Evolutionary conservation across 495 filamentous ascomycete species (phyloP).

Genomic region (Podospora sp.): DNA sequence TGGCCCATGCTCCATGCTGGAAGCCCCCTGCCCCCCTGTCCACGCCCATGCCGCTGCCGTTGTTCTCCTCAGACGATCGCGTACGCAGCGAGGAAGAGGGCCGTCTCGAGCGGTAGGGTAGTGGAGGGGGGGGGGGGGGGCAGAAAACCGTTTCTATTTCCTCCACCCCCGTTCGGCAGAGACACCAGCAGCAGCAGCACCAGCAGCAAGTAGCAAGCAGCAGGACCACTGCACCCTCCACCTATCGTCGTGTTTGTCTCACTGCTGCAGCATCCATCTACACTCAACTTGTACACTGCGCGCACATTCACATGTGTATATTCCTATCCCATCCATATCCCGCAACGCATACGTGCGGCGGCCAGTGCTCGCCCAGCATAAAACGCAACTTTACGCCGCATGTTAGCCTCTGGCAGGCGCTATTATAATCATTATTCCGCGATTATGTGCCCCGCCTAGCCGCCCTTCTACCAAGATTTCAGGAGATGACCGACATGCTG

Average conservation of each 20-base stretch:
- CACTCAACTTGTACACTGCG: neutral
- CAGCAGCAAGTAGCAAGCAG: neutral
- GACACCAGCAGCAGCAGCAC: neutral
- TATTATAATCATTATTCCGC: neutral
- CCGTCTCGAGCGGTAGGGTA: neutral
- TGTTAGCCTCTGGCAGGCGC: neutral
- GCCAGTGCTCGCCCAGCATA: neutral
- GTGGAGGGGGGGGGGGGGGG: constrained; percentile 5
- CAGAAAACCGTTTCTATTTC: constrained; percentile 19
- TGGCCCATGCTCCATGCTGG: constrained; percentile 2
- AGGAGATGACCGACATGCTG: constrained; percentile 16
- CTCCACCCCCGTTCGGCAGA: constrained; percentile 16
- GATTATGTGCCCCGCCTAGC: neutral
- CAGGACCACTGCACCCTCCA: constrained; percentile 14
- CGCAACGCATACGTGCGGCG: neutral
- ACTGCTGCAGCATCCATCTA: neutral
- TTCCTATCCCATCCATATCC: neutral
- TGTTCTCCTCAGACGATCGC: constrained; percentile 7
- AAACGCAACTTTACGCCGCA: constrained; percentile 1
- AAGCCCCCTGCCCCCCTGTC: neutral
- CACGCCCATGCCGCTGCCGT: constrained; percentile 1
- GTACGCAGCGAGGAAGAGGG: neutral
- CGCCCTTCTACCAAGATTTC: constrained; percentile 14
- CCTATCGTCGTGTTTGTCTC: neutral
- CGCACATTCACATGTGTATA: neutral